Base-by-base conservation (phyloP, 305 asterid species). In the Fraxinus greggii region DNA sequence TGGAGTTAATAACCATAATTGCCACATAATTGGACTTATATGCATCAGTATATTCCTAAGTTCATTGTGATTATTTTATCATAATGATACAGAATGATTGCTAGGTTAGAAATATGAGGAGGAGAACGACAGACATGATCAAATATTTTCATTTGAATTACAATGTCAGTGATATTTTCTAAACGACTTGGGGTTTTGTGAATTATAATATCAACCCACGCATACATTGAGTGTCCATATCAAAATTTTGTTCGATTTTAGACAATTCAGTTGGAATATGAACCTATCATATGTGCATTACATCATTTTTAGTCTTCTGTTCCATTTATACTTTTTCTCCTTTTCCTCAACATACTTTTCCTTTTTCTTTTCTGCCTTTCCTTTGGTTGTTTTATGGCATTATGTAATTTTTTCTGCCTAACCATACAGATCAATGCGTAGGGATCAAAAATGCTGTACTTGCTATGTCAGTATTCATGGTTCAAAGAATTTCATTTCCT, bases 1-100 rank as follows among this genome's bases (percentile, higher is more conserved):
- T 93, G 92, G 85, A 92, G 97, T 97, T 93, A 90, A 88, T 78
- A 36, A 12, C 12, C 42, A 7, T 32, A 17, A 31, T 72, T 31
- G 76, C 28, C 42, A 2, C 48, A 32, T 32, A 72, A 17, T 72
- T 72, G 15, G 12, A 31, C 42, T 17, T 72, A 3, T 17, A 5
- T 31, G 42, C 76, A 31, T 7, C 5, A 72, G 10, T 17, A 72
- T 72, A 31, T 72, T n/a, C 38, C 26, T 72, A 32, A 72, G 42
- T n/a, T 72, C 40, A 29, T 15, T 69, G 35, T 29, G 8, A 69
- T 69, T 28, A 17, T 28, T 69, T 69, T 69, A 69, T 29, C 75
- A 69, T 29, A 67, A 69, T 5, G 36, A 1, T 9, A 12, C 72
- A 63, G 17, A 63, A 28, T 69, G 76, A 6, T 32, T 72, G 76